phyloP scores from a whole-genome alignment of 192 early-diverging fungal species.

The Coemansia umbellata region DNA sequence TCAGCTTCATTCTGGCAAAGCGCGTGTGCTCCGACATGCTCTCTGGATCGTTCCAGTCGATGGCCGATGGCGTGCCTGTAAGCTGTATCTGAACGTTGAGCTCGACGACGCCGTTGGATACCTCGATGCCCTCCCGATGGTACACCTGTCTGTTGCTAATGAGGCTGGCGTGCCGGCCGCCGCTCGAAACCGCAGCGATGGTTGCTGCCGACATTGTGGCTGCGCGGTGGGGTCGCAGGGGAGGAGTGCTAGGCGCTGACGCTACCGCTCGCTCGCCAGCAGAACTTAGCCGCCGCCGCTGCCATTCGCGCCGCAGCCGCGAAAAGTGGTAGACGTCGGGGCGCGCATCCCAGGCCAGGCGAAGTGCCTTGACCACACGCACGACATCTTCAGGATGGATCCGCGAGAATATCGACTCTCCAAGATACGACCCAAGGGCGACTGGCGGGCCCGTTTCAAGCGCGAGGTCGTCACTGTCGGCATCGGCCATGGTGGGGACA shows the following conservation, averaged over 20 bases:
- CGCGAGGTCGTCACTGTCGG: conserved; percentile 8
- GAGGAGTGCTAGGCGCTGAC: conserved; percentile 33
- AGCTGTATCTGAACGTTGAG: conserved; percentile 45
- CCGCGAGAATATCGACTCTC: conserved; percentile 48
- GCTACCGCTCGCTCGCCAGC: conserved; percentile 12
- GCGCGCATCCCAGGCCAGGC: conserved; percentile 46
- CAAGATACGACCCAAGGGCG: conserved; percentile 34
- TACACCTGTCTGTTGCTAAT: conserved; percentile 4
- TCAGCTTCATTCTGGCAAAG: conserved; percentile 43
- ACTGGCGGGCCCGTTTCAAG: conserved; percentile 17
- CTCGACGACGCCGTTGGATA: conserved; percentile 43
- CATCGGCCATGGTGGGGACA: conserved; percentile 5
- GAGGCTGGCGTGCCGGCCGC: not conserved
- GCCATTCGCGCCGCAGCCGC: conserved; percentile 50
- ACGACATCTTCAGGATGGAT: conserved; percentile 47
- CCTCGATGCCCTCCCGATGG: conserved; percentile 41
- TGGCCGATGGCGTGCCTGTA: conserved; percentile 5
- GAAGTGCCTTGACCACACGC: conserved; percentile 45
- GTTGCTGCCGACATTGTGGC: conserved; percentile 8
- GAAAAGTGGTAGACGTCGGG: conserved; percentile 48
- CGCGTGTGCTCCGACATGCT: conserved; percentile 33
- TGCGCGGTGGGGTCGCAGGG: conserved; percentile 23
- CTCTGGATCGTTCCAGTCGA: conserved; percentile 41
- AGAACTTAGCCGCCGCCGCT: conserved; percentile 27
- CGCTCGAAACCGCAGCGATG: not conserved